Evolutionary conservation across 257 asterid genomes (phyloP), one percentile per base, ranked within the genome.

Genomic region (Nicotiana tomentosiformis): DNA sequence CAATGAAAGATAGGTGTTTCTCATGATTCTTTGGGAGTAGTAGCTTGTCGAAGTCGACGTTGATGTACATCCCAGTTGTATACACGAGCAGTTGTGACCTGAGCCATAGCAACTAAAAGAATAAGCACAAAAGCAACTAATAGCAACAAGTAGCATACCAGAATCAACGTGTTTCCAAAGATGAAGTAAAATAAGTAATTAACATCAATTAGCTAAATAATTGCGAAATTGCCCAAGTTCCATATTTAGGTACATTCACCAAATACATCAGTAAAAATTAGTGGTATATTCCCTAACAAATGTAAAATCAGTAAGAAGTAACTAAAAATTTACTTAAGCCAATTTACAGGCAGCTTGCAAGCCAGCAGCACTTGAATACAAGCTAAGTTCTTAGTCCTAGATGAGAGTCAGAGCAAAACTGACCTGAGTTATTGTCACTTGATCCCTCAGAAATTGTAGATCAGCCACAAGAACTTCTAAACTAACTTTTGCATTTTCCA

Each of bases 51-150:
- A 78, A 89, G 85, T 86, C 94, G 87, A 33, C 98, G 94, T 84
- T 93, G 98, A 87, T 95, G 98, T 55, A 95, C 97, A 58, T 95
- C 99, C 98, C 98, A 93, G 87, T 95, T 95, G 86, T 95, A 95
- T 60, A 95, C 93, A 16, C 99, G 97, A 78, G 99, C 97, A 70
- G 90, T 91, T 3, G 97, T 95, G 35, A 95, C 99, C 99, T 96
- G 91, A 81, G 68, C 84, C 86, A 60, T 72, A 84, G 76, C n/a
- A 62, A 55, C 10, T 20, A 46, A 6, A 72, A 20, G 20, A 72
- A 72, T 72, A 20, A 72, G 60, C 2, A 12, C 2, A 12, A 5
- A 39, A 37, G 76, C 4, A 64, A 62, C 66, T 3, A 20, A 20
- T 20, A 62, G 39, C n/a, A 65, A 32, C 23, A 32, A 66, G 11